Conservation (phyloP, 129 eudicot species). For the Escallonia rubra region DNA sequence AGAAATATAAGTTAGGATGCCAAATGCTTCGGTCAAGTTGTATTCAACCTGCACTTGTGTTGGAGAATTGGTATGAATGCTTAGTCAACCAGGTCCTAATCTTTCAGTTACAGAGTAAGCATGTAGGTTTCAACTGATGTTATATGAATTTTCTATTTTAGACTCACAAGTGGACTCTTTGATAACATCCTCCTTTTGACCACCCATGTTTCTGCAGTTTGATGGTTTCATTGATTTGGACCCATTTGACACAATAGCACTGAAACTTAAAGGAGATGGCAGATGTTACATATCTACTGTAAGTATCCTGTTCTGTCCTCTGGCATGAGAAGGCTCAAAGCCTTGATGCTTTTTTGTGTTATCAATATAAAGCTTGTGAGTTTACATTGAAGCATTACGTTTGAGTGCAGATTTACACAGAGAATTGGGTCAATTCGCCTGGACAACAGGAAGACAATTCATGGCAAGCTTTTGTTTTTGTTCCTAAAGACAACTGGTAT, state of each 20-base stretch:
- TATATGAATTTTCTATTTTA: no score
- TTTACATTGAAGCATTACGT: conserved; percentile 4
- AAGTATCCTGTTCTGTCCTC: conserved; percentile 23
- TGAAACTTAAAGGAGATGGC: conserved; percentile 90
- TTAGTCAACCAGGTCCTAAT: no score
- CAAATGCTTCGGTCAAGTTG: no score
- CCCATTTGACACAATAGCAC: conserved; percentile 77
- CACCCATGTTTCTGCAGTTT: conserved; percentile 51
- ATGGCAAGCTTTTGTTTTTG: conserved; percentile 92
- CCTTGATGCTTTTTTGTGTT: conserved; percentile 1
- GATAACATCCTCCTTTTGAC: neutral
- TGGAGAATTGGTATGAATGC: no score
- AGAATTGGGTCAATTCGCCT: conserved; percentile 94
- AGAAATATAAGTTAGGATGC: no score
- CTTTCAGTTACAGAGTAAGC: no score
- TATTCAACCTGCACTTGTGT: no score
- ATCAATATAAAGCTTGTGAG: neutral
- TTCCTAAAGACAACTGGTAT: conserved; percentile 82
- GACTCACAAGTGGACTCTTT: neutral
- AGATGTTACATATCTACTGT: conserved; percentile 97
- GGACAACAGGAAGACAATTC: conserved; percentile 97
- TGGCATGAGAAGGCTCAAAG: neutral
- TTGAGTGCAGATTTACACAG: conserved; percentile 78
- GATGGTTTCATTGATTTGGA: conserved; percentile 97
- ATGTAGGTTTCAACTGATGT: no score